Percentiles rank a stretch among this genome's conserved stretches.
Evolutionary conservation across 345 rosid genomes (phyloP).

Genomic region (Tarenaya hassleriana): DNA sequence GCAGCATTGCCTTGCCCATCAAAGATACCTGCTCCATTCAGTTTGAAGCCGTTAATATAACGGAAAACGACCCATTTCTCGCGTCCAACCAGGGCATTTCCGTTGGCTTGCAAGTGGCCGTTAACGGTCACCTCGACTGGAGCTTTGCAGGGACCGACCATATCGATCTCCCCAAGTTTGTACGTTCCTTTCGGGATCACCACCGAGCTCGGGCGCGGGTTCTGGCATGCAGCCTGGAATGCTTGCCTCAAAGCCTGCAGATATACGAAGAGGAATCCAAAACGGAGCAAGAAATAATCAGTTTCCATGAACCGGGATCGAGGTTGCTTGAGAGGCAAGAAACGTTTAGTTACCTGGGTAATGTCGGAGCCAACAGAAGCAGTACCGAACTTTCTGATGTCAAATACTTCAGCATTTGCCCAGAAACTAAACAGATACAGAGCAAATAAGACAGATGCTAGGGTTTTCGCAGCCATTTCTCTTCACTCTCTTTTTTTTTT

Average conservation of each 20-base stretch:
- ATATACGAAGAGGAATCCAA: background rate
- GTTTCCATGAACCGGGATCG: background rate
- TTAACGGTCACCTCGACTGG: constrained; percentile 19
- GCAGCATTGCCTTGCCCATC: constrained; percentile 30
- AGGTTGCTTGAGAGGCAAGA: constrained; percentile 4
- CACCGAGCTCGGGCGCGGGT: constrained; percentile 18
- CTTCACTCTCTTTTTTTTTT: background rate
- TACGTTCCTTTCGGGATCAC: constrained; percentile 29
- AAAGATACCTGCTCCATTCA: constrained; percentile 28
- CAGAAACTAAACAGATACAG: constrained; percentile 20
- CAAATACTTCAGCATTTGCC: constrained; percentile 26
- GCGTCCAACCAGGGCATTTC: background rate
- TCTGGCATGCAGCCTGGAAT: constrained; percentile 26
- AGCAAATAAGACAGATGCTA: no score
- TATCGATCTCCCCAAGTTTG: constrained; percentile 22
- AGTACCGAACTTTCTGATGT: no score
- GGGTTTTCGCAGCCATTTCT: constrained; percentile 18
- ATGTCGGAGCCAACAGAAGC: constrained; percentile 24
- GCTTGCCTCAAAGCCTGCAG: constrained; percentile 23
- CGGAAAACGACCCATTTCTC: constrained; percentile 25
- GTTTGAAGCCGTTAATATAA: constrained; percentile 17
- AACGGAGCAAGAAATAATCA: no score
- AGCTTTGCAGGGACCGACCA: constrained; percentile 32
- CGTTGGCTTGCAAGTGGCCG: constrained; percentile 26
- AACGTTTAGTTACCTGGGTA: constrained; percentile 14